Evolutionary conservation across 2,329 filamentous ascomycete species (phyloP), one percentile per base, ranked within the genome.

Genomic region (Ceratocystis lukuohia): DNA sequence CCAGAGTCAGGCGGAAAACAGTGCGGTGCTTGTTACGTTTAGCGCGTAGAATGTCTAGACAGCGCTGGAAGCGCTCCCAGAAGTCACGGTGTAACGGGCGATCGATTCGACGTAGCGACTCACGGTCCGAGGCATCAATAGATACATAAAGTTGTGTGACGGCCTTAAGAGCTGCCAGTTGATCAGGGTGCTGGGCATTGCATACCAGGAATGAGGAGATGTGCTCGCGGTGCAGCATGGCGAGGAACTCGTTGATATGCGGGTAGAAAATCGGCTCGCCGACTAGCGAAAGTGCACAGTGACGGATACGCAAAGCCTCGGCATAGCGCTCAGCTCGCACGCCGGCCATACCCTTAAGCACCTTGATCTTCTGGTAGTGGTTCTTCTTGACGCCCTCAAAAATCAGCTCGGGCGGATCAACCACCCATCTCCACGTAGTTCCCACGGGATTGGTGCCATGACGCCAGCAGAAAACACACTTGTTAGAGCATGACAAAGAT

Each of bases 231-330:
- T 97, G 93, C 70, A 99, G 81, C 80, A 97, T 84, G 10, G 78
- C 82, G 0, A 95, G 80, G 72, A 97, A 92, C 73, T 92, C 88
- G 76, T 99, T 96, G 80, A 97, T 97, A 73, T 96, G 87, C 8
- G 94, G 94, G 75, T 97, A 97, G 78, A 97, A 97, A 71, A 96
- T 96, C n/a, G 93, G 93, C 76, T 99, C 93, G 71, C 94, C 93
- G 25, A 99, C 94, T 8, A 99, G 81, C 70, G 86, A 91, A 10
- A 99, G 79, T 0, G 94, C 94, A 74, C 93, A 99, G 76, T 99
- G 93, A 0, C 91, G 84, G 71, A 99, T 96, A 53, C 86, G 83
- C 87, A 96, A 91, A 0, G 92, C 93, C 77, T 97, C 94, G 5
- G 88, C 85, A 73, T 96, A 97, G 2, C 94, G 84, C 75, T 97